These are phyloP conservation scores for Sporopachydermia quercuum DNA, from an alignment of 805 yeast genomes.

Conservation along the genomic window DNA sequence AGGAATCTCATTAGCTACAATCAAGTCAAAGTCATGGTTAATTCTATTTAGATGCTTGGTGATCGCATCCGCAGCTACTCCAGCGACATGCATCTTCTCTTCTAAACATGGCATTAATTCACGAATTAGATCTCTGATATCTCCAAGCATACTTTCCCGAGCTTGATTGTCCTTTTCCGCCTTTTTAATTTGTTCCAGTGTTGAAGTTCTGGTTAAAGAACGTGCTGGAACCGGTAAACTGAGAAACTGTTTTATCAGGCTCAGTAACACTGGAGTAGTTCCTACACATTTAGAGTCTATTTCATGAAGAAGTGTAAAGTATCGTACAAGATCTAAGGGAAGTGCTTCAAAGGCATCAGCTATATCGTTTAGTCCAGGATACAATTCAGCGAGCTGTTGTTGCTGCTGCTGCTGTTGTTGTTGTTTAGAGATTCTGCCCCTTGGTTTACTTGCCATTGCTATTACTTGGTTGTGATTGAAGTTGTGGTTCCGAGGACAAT, in stretches of 20 bases:
- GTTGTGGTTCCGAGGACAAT: too few species aligned
- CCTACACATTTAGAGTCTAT: constrained; percentile 87
- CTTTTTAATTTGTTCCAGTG: constrained; percentile 3
- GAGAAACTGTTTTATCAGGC: constrained; percentile 35
- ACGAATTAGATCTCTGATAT: constrained; percentile 27
- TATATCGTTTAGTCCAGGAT: constrained; percentile 84
- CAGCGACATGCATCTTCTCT: constrained; percentile 95
- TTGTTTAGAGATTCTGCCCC: constrained; percentile 9
- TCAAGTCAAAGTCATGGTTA: constrained; percentile 66
- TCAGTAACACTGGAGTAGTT: constrained; percentile 51
- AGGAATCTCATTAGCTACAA: constrained; percentile 71
- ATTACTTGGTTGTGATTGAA: too few species aligned
- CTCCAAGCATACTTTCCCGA: constrained; percentile 17
- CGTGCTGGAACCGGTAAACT: constrained; percentile 14
- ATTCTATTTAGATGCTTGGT: constrained; percentile 54
- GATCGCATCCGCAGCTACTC: constrained; percentile 72
- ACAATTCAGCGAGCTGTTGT: constrained; percentile 30
- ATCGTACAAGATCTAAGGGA: constrained; percentile 70
- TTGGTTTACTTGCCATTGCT: too few species aligned
- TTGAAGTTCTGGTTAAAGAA: constrained; percentile 4
- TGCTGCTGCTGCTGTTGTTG: constrained; percentile 10
- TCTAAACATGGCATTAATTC: constrained; percentile 86
- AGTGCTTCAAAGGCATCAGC: constrained; percentile 83
- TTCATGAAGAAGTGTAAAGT: constrained; percentile 78
- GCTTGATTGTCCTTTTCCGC: constrained; percentile 9